Evolutionary conservation across 257 asterid genomes (phyloP), one percentile per base, ranked within the genome.

Genomic region (Nicotiana noctiflora): DNA sequence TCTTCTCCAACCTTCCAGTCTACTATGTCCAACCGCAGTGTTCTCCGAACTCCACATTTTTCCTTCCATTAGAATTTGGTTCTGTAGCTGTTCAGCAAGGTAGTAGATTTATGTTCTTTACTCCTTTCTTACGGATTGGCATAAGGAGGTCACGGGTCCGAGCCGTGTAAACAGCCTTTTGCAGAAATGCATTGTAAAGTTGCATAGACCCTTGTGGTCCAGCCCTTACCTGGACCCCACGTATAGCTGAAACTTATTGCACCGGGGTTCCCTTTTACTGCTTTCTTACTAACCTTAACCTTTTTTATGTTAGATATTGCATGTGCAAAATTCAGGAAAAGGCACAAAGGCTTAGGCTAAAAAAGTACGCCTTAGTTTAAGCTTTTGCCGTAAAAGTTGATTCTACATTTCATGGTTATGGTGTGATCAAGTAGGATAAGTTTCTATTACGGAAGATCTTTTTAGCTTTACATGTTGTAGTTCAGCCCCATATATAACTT

Each of bases 11-110:
- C 84, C 75, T 10, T 78, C 92, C 95, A 7, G 84, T 94, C 67
- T 87, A 88, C 83, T 84, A 82, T 75, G 83, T 94, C 80, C 97
- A 87, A 87, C 84, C 93, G 82, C 93, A 83, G 70, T 96, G 99
- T 83, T 44, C 89, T 57, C 64, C 90, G 17, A 90, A 86, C 84
- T 89, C 92, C 40, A 85, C 81, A 44, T 86, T 96, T 85, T 82
- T 92, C 52, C 72, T 92, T 82, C 86, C 96, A 65, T 72, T 94
- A 64, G 86, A 80, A 59, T 21, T 89, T 61, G 96, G 90, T 82
- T 82, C 93, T 84, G 72, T 53, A 51, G 27, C 87, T 78, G 2
- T 86, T 55, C 86, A 86, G 75, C 88, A 90, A 90, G 99, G 99
- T 96, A 72, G 60, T 72, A 2, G 27, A 46, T n/a, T 21, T 46